These are phyloP conservation scores for Fagus sylvatica DNA, from an alignment of 306 rosid genomes.

Conservation along the genomic window DNA sequence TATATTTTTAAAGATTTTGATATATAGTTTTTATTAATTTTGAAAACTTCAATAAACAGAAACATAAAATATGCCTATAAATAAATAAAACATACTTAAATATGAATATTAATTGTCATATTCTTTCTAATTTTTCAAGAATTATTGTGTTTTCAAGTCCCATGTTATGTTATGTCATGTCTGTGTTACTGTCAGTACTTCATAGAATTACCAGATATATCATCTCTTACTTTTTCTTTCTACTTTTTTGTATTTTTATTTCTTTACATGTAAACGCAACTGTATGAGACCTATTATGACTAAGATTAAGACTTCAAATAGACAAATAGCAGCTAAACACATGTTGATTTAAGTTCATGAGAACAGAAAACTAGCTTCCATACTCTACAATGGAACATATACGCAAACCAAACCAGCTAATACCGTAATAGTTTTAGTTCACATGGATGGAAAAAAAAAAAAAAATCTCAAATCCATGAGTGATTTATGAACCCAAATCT, in stretches of 20 bases:
- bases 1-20: too few species aligned
- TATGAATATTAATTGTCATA: too few species aligned
- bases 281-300: neutral
- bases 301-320: neutral
- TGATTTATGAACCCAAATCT: neutral
- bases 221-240: too few species aligned
- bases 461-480: neutral
- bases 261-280: neutral
- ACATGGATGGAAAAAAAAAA: neutral
- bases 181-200: too few species aligned
- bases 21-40: too few species aligned
- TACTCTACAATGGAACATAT: neutral
- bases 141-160: too few species aligned
- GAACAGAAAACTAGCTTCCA: neutral
- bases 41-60: too few species aligned
- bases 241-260: neutral
- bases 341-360: neutral
- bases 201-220: neutral
- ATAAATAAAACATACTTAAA: too few species aligned
- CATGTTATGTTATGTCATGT: too few species aligned
- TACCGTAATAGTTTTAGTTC: neutral
- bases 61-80: too few species aligned
- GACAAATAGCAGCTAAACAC: neutral
- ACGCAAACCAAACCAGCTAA: neutral
- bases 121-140: too few species aligned